Evolutionary conservation across 78 protist genomes (phyloP).

Genomic region (Dictyostelium purpureum): DNA sequence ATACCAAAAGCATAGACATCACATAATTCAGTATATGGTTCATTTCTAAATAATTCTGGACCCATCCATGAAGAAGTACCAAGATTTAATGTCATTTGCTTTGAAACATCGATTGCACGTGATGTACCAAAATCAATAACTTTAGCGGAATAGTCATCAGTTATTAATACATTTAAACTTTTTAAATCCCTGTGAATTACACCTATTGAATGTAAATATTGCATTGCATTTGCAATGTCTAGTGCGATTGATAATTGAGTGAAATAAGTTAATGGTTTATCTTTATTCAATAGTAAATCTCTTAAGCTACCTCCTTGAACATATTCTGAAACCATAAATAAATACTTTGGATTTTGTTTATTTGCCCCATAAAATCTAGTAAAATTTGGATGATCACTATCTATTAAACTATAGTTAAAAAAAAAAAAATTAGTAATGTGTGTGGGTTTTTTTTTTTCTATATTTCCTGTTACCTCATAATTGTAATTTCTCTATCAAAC

Average conservation of each 20-base stretch:
- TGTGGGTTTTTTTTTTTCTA: background rate
- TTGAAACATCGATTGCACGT: slow-evolving; percentile 12
- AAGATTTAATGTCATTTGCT: slow-evolving; percentile 65
- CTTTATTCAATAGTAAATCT: slow-evolving; percentile 44
- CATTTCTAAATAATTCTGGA: slow-evolving; percentile 73
- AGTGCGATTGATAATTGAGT: slow-evolving; percentile 52
- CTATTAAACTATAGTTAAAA: slow-evolving; percentile 12
- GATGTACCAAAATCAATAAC: slow-evolving; percentile 78
- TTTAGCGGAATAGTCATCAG: slow-evolving; percentile 51
- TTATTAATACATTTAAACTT: slow-evolving; percentile 63
- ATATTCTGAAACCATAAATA: slow-evolving; percentile 42
- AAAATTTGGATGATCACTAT: slow-evolving; percentile 44
- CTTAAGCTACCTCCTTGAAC: slow-evolving; percentile 47
- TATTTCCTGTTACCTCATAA: slow-evolving; percentile 51
- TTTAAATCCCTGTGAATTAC: slow-evolving; percentile 78
- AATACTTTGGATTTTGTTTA: slow-evolving; percentile 36
- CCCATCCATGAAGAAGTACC: slow-evolving; percentile 70
- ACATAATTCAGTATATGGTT: slow-evolving; percentile 64
- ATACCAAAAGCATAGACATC: slow-evolving; percentile 80
- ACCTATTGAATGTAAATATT: slow-evolving; percentile 66
- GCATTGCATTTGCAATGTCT: slow-evolving; percentile 73
- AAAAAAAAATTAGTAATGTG: background rate
- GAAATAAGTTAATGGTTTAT: background rate
- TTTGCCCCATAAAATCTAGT: slow-evolving; percentile 73
- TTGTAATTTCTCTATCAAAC: slow-evolving; percentile 68